Evolutionary conservation across 345 rosid species (phyloP).

Genomic region (Aquilaria malaccensis): DNA sequence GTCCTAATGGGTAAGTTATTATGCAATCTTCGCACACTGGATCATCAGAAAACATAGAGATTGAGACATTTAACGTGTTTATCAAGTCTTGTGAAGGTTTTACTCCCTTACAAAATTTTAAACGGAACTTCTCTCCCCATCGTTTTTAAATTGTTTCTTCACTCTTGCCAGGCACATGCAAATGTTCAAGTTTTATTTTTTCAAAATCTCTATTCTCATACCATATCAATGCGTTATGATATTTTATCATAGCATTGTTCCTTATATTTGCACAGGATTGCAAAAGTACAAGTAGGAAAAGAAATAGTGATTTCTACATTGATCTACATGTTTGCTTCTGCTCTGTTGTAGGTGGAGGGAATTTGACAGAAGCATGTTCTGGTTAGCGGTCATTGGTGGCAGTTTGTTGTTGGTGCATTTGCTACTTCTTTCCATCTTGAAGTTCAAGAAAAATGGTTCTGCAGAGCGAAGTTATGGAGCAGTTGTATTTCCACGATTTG

Average conservation of each 20-base stretch:
- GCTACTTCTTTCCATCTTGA: constrained; percentile 43
- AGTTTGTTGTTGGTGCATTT: constrained; percentile 59
- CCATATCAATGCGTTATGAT: not conserved
- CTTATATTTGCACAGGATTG: too few relatives aligned
- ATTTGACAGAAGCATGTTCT: constrained; percentile 82
- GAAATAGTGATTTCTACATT: too few relatives aligned
- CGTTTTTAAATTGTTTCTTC: too few relatives aligned
- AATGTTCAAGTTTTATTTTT: too few relatives aligned
- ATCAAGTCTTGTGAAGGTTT: too few relatives aligned
- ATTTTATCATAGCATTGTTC: too few relatives aligned
- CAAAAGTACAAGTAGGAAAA: too few relatives aligned
- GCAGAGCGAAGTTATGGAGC: constrained; percentile 54
- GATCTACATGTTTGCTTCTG: not conserved
- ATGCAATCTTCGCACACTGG: not conserved
- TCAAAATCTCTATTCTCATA: not conserved
- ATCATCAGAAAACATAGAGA: too few relatives aligned
- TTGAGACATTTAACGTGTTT: too few relatives aligned
- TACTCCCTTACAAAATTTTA: too few relatives aligned
- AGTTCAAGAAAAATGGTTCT: constrained; percentile 32
- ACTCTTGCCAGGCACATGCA: too few relatives aligned
- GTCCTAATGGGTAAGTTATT: constrained; percentile 50
- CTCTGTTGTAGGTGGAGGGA: constrained; percentile 67
- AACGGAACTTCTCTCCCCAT: too few relatives aligned
- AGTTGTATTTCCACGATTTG: constrained; percentile 72
- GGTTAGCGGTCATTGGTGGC: constrained; percentile 67